phyloP scores from a whole-genome alignment of 495 filamentous ascomycete genomes.

The Wilcoxina mikolae region DNA sequence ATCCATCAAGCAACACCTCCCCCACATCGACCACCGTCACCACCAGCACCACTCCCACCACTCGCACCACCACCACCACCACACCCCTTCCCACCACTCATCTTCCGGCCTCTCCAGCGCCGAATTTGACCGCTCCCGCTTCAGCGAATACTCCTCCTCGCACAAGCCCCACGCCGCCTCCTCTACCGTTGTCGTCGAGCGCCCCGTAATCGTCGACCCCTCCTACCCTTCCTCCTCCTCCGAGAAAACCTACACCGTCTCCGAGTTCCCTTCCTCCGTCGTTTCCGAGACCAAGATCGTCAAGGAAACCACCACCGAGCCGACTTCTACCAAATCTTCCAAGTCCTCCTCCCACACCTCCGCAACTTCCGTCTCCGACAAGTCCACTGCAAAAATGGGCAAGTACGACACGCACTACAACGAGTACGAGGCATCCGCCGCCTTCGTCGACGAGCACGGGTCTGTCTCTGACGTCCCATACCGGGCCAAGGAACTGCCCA shows the following conservation, averaged over 20 bases:
- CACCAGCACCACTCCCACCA: conserved; percentile 17
- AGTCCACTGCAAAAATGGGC: conserved; percentile 28
- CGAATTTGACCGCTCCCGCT: not conserved
- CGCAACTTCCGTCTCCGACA: conserved; percentile 20
- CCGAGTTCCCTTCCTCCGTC: not conserved
- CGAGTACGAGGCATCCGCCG: conserved; percentile 10
- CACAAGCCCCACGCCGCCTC: conserved; percentile 24
- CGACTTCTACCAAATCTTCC: not conserved
- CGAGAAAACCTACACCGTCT: conserved; percentile 21
- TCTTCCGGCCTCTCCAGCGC: conserved; percentile 1
- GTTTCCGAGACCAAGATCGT: conserved; percentile 7
- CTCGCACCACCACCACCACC: conserved; percentile 18
- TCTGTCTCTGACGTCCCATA: conserved; percentile 5
- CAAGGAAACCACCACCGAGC: conserved; percentile 3
- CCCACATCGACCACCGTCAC: conserved; percentile 21
- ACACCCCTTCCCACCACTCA: conserved; percentile 4
- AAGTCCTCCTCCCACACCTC: not conserved
- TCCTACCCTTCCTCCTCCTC: conserved; percentile 13
- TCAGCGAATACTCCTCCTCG: conserved; percentile 8
- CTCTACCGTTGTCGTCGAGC: not conserved
- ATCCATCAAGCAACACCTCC: conserved; percentile 22
- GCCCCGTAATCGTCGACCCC: conserved; percentile 10
- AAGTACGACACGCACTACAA: conserved; percentile 23
- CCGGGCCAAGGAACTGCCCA: conserved; percentile 7
- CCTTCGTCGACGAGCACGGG: conserved; percentile 12